phyloP scores from a whole-genome alignment of 1,284 basidiomycete genomes.

The Puccinia coronata region DNA sequence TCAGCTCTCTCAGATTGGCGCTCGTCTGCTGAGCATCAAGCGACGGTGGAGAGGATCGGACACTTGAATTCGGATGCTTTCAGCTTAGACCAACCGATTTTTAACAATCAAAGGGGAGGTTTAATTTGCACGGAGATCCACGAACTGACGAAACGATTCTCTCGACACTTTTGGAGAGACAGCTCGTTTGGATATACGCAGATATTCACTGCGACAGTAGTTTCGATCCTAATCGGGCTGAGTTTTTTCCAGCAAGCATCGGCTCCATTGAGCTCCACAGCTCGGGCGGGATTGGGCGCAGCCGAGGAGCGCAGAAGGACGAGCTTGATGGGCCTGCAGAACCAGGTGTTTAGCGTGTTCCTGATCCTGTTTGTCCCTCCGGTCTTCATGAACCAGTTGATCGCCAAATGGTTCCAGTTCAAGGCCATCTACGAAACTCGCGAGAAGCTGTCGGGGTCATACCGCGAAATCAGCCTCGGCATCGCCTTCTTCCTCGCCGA shows the following conservation, averaged over 20 bases:
- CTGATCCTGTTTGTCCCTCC: conserved; percentile 52
- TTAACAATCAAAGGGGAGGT: conserved; percentile 30
- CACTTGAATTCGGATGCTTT: conserved; percentile 31
- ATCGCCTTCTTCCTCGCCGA: conserved; percentile 42
- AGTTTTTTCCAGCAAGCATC: conserved; percentile 42
- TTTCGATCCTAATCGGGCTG: conserved; percentile 34
- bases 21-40: conserved; percentile 13
- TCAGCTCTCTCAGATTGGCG: conserved; percentile 23
- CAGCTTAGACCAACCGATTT: conserved; percentile 28
- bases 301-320: not conserved
- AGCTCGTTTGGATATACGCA: conserved; percentile 45
- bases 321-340: conserved; percentile 33
- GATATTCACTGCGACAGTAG: conserved; percentile 32
- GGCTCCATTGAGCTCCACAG: not conserved
- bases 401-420: conserved; percentile 53
- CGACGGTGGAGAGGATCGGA: conserved; percentile 4
- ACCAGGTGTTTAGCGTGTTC: conserved; percentile 44
- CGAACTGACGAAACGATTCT: conserved; percentile 44
- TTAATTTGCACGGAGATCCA: conserved; percentile 19
- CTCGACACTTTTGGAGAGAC: conserved; percentile 45
- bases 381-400: conserved; percentile 51
- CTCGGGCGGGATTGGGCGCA: not conserved
- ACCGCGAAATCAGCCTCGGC: conserved; percentile 23
- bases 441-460: conserved; percentile 49
- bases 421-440: conserved; percentile 53